Conservation (phyloP, 352 stramenopile species). For the Poterioochromonas sp. region DNA sequence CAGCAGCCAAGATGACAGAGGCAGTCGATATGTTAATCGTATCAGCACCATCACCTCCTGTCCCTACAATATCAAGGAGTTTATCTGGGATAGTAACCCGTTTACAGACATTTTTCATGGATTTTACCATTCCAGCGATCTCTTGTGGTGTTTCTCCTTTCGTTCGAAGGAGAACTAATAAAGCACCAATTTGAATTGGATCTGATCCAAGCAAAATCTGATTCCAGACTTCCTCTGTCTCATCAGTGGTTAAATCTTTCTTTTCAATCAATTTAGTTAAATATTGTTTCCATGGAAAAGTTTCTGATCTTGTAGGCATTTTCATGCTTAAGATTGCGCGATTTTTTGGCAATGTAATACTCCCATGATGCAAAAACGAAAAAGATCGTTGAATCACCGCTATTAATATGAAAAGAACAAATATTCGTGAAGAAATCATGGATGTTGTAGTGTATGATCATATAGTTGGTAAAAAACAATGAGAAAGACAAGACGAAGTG, state of each 20-base stretch:
- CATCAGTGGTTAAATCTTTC: constrained; percentile 51
- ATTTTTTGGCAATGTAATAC: too few species aligned
- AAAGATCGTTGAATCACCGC: too few species aligned
- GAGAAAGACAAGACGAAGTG: too few species aligned
- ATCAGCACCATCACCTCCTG: constrained; percentile 91
- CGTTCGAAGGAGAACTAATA: constrained; percentile 82
- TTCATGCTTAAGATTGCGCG: too few species aligned
- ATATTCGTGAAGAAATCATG: too few species aligned
- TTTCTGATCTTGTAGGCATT: too few species aligned
- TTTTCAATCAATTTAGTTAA: constrained; percentile 58
- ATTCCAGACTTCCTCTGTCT: constrained; percentile 52
- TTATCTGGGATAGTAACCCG: constrained; percentile 63
- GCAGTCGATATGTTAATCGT: constrained; percentile 97
- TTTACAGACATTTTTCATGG: constrained; percentile 86
- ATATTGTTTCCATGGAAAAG: constrained; percentile 56
- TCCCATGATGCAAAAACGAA: too few species aligned
- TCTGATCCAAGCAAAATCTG: constrained; percentile 40
- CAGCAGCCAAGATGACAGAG: constrained; percentile 81
- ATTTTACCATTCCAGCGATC: constrained; percentile 85
- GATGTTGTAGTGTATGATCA: too few species aligned
- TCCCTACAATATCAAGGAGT: constrained; percentile 96
- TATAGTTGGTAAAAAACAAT: too few species aligned
- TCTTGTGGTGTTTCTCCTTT: constrained; percentile 87
- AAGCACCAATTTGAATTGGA: constrained; percentile 68
- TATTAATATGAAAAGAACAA: too few species aligned